Percentiles rank a stretch among this genome's conserved stretches.
Conservation (phyloP, 768 basidiomycete species). For the Russula ochroleuca region DNA sequence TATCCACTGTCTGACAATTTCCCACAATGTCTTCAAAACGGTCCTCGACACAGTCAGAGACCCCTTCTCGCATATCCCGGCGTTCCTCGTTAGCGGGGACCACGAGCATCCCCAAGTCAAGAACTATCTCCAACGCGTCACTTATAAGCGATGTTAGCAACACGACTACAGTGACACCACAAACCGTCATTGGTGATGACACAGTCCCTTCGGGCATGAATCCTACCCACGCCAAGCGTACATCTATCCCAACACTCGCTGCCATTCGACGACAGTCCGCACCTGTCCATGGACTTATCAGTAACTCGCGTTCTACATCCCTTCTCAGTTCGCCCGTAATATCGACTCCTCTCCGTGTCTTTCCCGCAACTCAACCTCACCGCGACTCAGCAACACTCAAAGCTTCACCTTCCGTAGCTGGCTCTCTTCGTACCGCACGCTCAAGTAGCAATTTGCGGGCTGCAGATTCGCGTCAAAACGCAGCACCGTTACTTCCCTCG, state of each 20-base stretch:
- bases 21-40: slow-evolving; percentile 20
- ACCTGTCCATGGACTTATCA: slow-evolving; percentile 27
- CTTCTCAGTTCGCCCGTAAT: slow-evolving; percentile 32
- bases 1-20: background rate
- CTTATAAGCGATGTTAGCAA: slow-evolving; percentile 39
- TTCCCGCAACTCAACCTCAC: slow-evolving; percentile 22
- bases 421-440: slow-evolving; percentile 30
- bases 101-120: slow-evolving; percentile 45
- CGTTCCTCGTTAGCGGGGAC: slow-evolving; percentile 42
- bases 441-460: slow-evolving; percentile 29
- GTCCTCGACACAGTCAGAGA: slow-evolving; percentile 44
- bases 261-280: slow-evolving; percentile 29
- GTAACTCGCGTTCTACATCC: slow-evolving; percentile 27
- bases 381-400: slow-evolving; percentile 8
- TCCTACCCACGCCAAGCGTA: slow-evolving; percentile 40
- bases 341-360: slow-evolving; percentile 30
- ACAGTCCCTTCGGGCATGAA: slow-evolving; percentile 31
- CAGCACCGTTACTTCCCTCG: slow-evolving; percentile 25
- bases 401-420: slow-evolving; percentile 33
- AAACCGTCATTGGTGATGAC: slow-evolving; percentile 28
- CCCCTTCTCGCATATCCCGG: slow-evolving; percentile 51
- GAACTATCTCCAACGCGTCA: slow-evolving; percentile 50
- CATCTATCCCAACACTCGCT: slow-evolving; percentile 29
- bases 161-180: slow-evolving; percentile 45
- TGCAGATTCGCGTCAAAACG: slow-evolving; percentile 26